These are phyloP conservation scores for Lolium rigidum DNA, from an alignment of 176 grass and related monocot genomes.

Conservation along the genomic window DNA sequence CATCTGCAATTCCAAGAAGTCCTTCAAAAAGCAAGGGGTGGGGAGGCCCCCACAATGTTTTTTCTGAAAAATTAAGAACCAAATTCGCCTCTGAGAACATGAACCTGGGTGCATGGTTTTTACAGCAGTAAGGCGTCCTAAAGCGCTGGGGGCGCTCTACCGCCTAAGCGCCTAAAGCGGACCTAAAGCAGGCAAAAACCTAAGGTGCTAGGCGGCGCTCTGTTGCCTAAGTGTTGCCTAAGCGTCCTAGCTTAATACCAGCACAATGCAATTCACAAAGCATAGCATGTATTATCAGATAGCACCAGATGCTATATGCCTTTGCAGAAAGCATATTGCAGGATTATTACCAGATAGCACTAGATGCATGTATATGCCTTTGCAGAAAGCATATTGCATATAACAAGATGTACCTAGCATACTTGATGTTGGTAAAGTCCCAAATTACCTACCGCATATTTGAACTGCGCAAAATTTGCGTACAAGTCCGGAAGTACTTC, in stretches of 20 bases:
- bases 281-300: background rate
- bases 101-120: background rate
- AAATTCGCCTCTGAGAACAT: background rate
- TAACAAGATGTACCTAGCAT: constrained; percentile 25
- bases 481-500: constrained; percentile 73
- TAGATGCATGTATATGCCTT: constrained; percentile 23
- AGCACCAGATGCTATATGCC: too few species aligned
- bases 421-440: constrained; percentile 27
- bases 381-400: constrained; percentile 21
- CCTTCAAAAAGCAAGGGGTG: background rate
- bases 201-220: too few species aligned
- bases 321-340: background rate
- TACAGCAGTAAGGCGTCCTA: too few species aligned
- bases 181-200: too few species aligned
- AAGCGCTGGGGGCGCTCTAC: too few species aligned
- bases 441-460: constrained; percentile 65
- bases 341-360: constrained; percentile 12
- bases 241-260: constrained; percentile 6
- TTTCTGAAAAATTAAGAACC: background rate
- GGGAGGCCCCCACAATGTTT: background rate
- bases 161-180: too few species aligned
- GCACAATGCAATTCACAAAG: constrained; percentile 10
- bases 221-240: too few species aligned
- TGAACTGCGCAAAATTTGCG: constrained; percentile 79
- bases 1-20: background rate